Evolutionary conservation across 495 filamentous ascomycete species (phyloP).

Genomic region (Tuber indicum): DNA sequence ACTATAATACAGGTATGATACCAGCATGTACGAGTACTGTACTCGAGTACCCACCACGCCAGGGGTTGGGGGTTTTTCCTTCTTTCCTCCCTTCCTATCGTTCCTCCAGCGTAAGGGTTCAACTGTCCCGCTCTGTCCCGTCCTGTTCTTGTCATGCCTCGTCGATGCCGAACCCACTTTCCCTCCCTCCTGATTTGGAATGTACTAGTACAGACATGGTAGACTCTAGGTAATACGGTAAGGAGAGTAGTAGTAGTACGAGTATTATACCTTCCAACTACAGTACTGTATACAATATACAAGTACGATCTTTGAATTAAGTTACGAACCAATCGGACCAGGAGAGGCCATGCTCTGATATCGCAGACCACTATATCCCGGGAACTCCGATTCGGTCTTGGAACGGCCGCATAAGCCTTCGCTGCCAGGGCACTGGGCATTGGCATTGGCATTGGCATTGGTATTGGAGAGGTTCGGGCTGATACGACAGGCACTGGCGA

Average conservation of each 20-base stretch:
- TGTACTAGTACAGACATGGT: background rate
- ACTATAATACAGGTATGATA: background rate
- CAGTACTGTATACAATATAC: no score
- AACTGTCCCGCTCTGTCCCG: background rate
- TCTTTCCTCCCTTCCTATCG: background rate
- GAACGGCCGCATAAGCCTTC: background rate
- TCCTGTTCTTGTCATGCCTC: background rate
- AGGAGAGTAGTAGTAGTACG: background rate
- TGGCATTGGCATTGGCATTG: background rate
- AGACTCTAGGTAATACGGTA: background rate
- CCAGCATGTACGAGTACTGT: background rate
- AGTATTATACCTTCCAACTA: background rate
- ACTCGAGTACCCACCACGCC: background rate
- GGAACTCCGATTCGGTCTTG: background rate
- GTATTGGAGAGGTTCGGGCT: background rate
- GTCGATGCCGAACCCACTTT: background rate
- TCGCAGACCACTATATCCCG: background rate
- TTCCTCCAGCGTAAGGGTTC: background rate
- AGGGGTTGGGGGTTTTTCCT: background rate
- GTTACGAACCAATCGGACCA: background rate
- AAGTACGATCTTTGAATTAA: background rate
- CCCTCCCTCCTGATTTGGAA: background rate
- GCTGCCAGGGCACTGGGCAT: background rate
- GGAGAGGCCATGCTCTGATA: background rate
- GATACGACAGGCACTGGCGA: background rate